Conservation (phyloP, 164 flowering plant species). For the Akebia trifoliata region DNA sequence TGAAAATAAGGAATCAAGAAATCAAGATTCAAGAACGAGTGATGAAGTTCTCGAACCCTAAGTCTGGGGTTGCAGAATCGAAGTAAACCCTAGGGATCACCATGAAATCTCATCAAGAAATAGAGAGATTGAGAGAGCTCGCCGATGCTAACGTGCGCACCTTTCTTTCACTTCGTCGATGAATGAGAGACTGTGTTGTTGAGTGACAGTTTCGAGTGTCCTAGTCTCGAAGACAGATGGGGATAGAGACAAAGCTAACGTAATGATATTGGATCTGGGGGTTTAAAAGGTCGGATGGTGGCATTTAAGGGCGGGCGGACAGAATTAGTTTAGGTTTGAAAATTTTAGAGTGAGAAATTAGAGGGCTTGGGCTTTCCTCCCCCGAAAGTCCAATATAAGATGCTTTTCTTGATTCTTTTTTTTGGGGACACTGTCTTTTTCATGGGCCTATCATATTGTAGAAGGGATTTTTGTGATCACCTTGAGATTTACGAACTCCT, state of each 20-base stretch:
- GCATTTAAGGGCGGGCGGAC: constrained; percentile 1
- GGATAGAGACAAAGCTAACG: background rate
- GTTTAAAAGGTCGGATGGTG: background rate
- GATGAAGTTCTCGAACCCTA: background rate
- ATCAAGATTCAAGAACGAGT: background rate
- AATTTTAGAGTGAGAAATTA: too few species aligned
- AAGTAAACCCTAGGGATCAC: background rate
- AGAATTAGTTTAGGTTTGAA: background rate
- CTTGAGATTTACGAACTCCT: too few species aligned
- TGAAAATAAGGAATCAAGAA: constrained; percentile 1
- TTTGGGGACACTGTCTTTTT: too few species aligned
- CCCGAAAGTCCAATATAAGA: too few species aligned
- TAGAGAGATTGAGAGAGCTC: background rate
- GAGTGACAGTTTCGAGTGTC: background rate
- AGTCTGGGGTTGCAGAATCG: background rate
- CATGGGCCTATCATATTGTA: too few species aligned
- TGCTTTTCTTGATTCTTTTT: too few species aligned
- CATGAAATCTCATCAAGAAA: background rate
- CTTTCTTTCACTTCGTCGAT: background rate
- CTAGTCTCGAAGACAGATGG: background rate
- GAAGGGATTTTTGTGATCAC: too few species aligned
- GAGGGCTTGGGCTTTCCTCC: constrained; percentile 1
- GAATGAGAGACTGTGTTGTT: background rate
- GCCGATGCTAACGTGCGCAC: background rate
- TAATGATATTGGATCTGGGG: background rate